Evolutionary conservation across 306 rosid species (phyloP), one percentile per base, ranked within the genome.

Genomic region (Senna tora): DNA sequence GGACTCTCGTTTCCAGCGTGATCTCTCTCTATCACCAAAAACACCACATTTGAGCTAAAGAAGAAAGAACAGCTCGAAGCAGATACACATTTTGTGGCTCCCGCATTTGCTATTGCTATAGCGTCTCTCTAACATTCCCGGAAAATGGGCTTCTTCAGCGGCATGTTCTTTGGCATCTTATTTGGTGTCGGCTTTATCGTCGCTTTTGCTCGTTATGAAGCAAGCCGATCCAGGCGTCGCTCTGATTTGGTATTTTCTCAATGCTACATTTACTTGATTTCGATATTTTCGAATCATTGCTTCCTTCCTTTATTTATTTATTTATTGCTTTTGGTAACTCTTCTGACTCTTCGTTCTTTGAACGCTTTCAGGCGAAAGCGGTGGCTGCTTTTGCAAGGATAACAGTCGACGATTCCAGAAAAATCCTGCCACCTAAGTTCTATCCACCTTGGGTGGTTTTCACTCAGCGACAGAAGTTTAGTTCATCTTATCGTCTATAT

Each of bases 401-500:
- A 90, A 93, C 97, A 15, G 92, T 88, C 75, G 80, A 84, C 46
- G 98, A 93, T 82, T 93, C 96, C 4, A 89, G 89, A 75, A 89
- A 81, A 22, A 73, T 93, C 74, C 79, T 93, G 19, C 84, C 94
- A 6, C 66, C 80, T 20, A 80, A 86, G 38, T 83, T 73, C 68
- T 93, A 84, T 75, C 98, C 98, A 3, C 13, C 92, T 33, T 93
- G 98, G 98, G 92, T 93, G 56, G 88, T 84, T 6, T 93, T 90
- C 80, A 53, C 92, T 32, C 72, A 62, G 79, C 88, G 81, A 65
- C 98, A 93, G 82, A 93, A 93, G 96, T 90, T 93, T 77, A 69
- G 86, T 88, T 83, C 53, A 67, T 75, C 39, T 65, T 67, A 60
- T 9, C 47, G 38, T 20, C 70, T 43, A n/a, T 46, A 59, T 43